A percentile compares a stretch with the other conserved stretches of the same genome.
These are phyloP conservation scores for Cupressus sempervirens DNA, from an alignment of 75 land plant genomes.

Conservation along the genomic window DNA sequence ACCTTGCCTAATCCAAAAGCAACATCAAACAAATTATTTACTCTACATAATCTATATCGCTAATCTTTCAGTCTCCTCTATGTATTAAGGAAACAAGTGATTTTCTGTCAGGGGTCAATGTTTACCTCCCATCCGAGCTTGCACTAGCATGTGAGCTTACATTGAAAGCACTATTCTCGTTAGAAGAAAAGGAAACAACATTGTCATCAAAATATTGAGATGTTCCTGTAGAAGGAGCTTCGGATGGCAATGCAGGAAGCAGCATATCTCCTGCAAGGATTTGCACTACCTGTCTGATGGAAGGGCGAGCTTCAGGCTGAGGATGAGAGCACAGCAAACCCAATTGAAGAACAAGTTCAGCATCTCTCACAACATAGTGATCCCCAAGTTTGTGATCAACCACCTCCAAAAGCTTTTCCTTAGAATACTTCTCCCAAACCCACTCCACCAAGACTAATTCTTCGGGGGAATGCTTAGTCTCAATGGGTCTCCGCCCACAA, in stretches of 20 bases:
- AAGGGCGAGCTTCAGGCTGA: slow-evolving; percentile 23
- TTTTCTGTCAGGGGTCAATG: background rate
- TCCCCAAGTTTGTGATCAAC: slow-evolving; percentile 23
- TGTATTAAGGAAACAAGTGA: background rate
- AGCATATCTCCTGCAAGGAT: slow-evolving; percentile 20
- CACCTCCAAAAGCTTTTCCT: slow-evolving; percentile 14
- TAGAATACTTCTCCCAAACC: slow-evolving; percentile 16
- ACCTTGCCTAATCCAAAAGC: no score
- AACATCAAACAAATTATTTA: no score
- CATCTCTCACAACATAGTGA: slow-evolving; percentile 14
- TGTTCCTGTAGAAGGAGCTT: background rate
- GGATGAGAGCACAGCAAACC: slow-evolving; percentile 42
- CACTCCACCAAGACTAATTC: slow-evolving; percentile 25
- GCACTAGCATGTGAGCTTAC: background rate
- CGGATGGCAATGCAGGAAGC: slow-evolving; percentile 15
- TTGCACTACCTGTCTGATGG: slow-evolving; percentile 34
- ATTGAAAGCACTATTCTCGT: background rate
- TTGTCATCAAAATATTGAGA: background rate
- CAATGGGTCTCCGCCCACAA: slow-evolving; percentile 31
- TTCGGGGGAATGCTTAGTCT: slow-evolving; percentile 9
- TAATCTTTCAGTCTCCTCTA: background rate
- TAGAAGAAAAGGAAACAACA: background rate
- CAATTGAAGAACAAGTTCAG: slow-evolving; percentile 24
- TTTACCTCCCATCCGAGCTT: background rate
- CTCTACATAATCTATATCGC: no score